Evolutionary conservation across 2,329 filamentous ascomycete genomes (phyloP).

Genomic region (Byssochlamys sp.): DNA sequence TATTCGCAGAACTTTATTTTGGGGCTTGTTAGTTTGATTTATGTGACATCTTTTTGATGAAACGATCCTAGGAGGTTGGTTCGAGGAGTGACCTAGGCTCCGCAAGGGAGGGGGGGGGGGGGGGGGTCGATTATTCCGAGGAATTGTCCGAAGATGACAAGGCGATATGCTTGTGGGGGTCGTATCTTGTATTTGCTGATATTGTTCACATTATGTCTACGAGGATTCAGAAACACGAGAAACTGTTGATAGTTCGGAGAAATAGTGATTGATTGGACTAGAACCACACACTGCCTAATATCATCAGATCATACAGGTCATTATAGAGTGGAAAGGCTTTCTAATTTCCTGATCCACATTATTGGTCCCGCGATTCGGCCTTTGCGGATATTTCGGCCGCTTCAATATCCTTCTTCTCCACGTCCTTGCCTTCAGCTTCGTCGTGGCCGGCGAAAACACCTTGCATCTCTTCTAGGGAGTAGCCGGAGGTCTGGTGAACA

Average conservation of each 20-base stretch:
- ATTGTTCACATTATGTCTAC: too few relatives aligned
- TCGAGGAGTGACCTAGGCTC: too few relatives aligned
- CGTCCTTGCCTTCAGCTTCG: neutral
- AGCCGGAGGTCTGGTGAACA: constrained; percentile 30
- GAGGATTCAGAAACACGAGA: neutral
- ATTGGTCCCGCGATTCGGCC: neutral
- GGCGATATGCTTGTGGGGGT: neutral
- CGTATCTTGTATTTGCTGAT: neutral
- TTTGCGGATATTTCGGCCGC: neutral
- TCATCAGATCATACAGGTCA: neutral
- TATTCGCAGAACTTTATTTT: too few relatives aligned
- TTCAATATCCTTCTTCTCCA: neutral
- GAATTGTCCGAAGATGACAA: neutral
- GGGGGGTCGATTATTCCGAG: neutral
- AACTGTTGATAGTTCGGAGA: neutral
- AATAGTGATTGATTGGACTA: neutral
- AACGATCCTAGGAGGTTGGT: too few relatives aligned
- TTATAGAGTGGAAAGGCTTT: neutral
- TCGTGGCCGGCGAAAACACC: constrained; percentile 21
- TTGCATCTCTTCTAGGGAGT: constrained; percentile 39
- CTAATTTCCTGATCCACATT: neutral
- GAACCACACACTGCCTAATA: neutral
- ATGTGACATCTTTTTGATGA: too few relatives aligned
- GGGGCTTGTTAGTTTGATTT: too few relatives aligned
- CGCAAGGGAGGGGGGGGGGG: too few relatives aligned